Conservation (phyloP, 768 basidiomycete genomes). For the Dacryopinax spathularia region DNA sequence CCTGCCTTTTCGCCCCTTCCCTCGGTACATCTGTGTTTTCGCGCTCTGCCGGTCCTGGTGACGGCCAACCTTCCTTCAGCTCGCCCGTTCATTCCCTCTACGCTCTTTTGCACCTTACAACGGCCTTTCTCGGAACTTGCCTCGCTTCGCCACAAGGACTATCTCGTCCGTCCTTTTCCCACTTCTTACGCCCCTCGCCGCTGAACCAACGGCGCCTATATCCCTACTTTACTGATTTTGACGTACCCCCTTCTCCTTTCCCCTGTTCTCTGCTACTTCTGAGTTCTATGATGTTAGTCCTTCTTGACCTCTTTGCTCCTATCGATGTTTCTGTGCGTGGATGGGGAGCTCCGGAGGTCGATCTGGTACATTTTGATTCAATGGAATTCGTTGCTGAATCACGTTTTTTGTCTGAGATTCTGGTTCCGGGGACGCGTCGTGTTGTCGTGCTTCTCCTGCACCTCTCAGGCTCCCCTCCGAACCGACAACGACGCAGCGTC, state of each 20-base stretch:
- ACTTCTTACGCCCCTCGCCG: not conserved
- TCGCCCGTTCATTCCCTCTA: not conserved
- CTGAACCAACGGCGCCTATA: not conserved
- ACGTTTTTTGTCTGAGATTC: not conserved
- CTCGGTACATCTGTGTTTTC: not conserved
- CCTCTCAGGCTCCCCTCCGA: no score
- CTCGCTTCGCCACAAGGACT: conserved; percentile 4
- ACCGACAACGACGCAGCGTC: no score
- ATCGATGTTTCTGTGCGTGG: not conserved
- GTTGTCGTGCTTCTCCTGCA: no score
- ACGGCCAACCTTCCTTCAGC: not conserved
- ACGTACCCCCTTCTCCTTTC: not conserved
- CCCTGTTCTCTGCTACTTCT: no score
- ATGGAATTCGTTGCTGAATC: not conserved
- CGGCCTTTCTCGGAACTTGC: not conserved
- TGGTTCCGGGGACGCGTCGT: no score
- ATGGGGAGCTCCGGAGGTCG: no score
- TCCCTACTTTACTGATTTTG: conserved; percentile 1
- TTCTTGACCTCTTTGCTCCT: no score
- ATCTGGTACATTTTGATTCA: no score
- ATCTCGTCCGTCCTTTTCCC: not conserved
- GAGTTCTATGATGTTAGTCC: no score
- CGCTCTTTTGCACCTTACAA: not conserved
- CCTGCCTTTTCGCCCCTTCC: not conserved
- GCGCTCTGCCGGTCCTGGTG: not conserved